These are phyloP conservation scores for Saccharomyces hybrid DNA, from an alignment of 1,139 yeast genomes.

Conservation along the genomic window DNA sequence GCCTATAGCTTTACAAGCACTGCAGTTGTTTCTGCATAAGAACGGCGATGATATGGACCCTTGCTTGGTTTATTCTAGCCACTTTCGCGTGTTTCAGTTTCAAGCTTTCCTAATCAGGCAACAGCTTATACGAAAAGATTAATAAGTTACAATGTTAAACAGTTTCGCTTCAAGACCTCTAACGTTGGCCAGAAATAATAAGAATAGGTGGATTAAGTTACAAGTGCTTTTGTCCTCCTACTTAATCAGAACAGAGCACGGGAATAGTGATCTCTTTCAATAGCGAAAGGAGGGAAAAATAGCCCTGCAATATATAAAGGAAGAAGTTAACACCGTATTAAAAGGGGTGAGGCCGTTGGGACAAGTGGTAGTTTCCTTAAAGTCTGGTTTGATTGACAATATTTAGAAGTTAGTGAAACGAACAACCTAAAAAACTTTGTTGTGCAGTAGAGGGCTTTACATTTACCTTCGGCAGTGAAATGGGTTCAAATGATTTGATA, in stretches of 20 bases:
- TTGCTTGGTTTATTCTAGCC: slow-evolving; percentile 4
- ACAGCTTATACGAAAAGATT: background rate
- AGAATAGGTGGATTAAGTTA: background rate
- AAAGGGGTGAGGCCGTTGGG: background rate
- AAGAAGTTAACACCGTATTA: background rate
- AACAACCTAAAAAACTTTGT: background rate
- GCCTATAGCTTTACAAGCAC: background rate
- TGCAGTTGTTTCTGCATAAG: background rate
- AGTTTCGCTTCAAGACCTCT: background rate
- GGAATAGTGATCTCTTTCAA: background rate
- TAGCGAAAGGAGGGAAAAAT: background rate
- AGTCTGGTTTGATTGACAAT: background rate
- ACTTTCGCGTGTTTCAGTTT: background rate
- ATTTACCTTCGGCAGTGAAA: background rate
- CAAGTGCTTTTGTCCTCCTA: background rate
- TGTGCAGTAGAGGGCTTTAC: background rate
- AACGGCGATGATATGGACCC: slow-evolving; percentile 2
- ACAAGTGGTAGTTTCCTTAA: background rate
- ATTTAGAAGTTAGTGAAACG: background rate
- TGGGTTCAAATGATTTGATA: background rate
- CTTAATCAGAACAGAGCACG: background rate
- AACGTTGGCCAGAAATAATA: background rate
- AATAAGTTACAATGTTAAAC: background rate
- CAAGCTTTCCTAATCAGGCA: background rate
- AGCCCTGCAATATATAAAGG: background rate